Evolutionary conservation across 768 basidiomycete species (phyloP).

Genomic region (Lactarius sp.): DNA sequence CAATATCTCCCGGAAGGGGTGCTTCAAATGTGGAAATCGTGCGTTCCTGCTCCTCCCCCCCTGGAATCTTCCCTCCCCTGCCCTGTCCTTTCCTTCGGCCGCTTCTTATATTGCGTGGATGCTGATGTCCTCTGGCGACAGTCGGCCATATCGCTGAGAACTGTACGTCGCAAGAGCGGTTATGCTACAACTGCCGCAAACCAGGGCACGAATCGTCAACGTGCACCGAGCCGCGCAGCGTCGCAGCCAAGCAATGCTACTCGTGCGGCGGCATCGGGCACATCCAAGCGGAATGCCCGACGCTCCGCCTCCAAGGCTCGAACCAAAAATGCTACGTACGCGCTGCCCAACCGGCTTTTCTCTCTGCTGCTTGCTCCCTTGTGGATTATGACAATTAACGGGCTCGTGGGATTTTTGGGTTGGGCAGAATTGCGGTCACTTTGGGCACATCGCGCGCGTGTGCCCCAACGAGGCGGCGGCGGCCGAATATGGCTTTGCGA

Average conservation of each 20-base stretch:
- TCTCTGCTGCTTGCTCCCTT: too few species aligned
- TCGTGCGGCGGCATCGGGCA: constrained; percentile 91
- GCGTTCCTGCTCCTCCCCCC: constrained; percentile 34
- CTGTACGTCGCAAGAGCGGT: constrained; percentile 80
- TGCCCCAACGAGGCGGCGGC: constrained; percentile 55
- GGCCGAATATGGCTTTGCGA: constrained; percentile 46
- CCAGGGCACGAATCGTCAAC: constrained; percentile 91
- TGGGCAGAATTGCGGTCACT: constrained; percentile 68
- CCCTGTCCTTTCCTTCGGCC: background rate
- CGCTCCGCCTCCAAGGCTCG: constrained; percentile 60
- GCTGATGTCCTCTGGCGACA: constrained; percentile 32
- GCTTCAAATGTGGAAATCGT: constrained; percentile 94
- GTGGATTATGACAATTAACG: background rate
- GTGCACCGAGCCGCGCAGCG: constrained; percentile 79
- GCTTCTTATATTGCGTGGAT: constrained; percentile 10
- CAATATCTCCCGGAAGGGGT: constrained; percentile 82
- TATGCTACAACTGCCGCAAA: constrained; percentile 93
- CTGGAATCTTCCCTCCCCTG: background rate
- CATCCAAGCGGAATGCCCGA: constrained; percentile 84
- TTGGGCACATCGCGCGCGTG: constrained; percentile 75
- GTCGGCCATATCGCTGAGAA: constrained; percentile 94
- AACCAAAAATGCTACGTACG: constrained; percentile 84
- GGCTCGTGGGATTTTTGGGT: constrained; percentile 1
- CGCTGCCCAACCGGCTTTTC: background rate
- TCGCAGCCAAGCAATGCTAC: constrained; percentile 87